Base-by-base conservation (phyloP, 305 asterid genomes). In the Ilex paraguariensis region DNA sequence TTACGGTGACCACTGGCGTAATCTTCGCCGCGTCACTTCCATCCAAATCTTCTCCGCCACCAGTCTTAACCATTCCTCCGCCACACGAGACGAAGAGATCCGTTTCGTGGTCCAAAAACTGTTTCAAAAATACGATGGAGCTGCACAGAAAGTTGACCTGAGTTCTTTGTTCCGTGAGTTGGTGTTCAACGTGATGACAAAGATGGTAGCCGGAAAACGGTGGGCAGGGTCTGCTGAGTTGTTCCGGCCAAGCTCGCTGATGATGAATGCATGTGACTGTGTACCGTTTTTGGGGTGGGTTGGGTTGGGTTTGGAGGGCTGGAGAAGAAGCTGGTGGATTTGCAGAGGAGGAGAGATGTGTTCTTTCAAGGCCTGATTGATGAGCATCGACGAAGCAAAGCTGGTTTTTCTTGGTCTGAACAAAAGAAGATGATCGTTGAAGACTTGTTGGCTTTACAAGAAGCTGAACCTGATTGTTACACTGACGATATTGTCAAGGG, bases 401-500 rank as follows among this genome's bases (percentile, higher is more conserved):
- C 6, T 17, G 62, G 13, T 44, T 60, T 62, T 28, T 54, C 14
- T 56, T 66, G 32, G 17, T 49, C 7, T 31, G 62, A 52, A 12
- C 63, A 55, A 6, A 61, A 32, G 10, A 74, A 60, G 60, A 68
- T 71, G 16, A 72, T 70, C n/a, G 52, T 81, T 51, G 63, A 76
- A 39, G 55, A 52, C 7, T 61, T 78, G 56, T 62, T 83, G 58
- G 44, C 42, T 15, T 30, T 72, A 21, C 87, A 81, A 58, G 31
- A 61, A 60, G 62, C 50, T 2, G 73, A 83, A 36, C 90, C 84
- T 0, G 81, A 75, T 32, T 69, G 59, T 40, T 83, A 67, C 62
- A 73, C 82, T 0, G 81, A 80, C 69, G 84, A 80, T 48, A 65
- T 75, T 48, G 40, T 83, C 14, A 75, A 83, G 53, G 84, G 79